phyloP scores from a whole-genome alignment of 148 eudicot species.

The Chenopodium formosanum region DNA sequence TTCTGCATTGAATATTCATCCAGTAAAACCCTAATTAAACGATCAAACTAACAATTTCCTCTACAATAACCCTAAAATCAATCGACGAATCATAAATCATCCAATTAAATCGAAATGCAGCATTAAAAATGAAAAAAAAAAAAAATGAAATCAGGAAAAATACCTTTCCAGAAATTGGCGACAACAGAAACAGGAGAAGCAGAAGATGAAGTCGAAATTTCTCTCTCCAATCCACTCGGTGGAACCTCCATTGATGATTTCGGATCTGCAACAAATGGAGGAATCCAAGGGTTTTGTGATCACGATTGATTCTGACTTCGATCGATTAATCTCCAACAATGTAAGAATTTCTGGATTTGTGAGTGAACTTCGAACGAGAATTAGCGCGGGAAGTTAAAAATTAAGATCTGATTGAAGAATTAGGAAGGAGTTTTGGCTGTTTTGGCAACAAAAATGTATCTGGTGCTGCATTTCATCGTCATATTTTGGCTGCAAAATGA shows the following conservation, averaged over 20 bases:
- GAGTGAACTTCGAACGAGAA: neutral
- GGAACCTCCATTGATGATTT: slow-evolving; percentile 63
- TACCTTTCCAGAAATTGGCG: slow-evolving; percentile 97
- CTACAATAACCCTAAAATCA: neutral
- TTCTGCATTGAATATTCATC: slow-evolving; percentile 40
- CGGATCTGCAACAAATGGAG: slow-evolving; percentile 27
- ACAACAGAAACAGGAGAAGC: slow-evolving; percentile 68
- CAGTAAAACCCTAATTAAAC: neutral
- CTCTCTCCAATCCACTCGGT: slow-evolving; percentile 55
- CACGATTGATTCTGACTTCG: neutral
- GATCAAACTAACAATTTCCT: neutral
- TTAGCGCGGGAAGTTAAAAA: slow-evolving; percentile 8
- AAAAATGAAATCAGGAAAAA: neutral
- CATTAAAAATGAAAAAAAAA: neutral
- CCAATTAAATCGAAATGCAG: slow-evolving; percentile 1
- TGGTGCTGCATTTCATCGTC: too few relatives aligned
- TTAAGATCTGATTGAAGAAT: slow-evolving; percentile 6
- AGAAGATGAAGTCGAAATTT: slow-evolving; percentile 48
- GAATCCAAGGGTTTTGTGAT: slow-evolving; percentile 14
- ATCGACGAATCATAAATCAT: neutral
- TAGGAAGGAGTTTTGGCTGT: neutral
- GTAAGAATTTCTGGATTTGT: neutral
- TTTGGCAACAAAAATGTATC: too few relatives aligned
- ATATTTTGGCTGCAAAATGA: too few relatives aligned
- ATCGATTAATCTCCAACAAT: neutral